phyloP scores from a whole-genome alignment of 2,329 filamentous ascomycete species.

The Arthrocladium fulminans region DNA sequence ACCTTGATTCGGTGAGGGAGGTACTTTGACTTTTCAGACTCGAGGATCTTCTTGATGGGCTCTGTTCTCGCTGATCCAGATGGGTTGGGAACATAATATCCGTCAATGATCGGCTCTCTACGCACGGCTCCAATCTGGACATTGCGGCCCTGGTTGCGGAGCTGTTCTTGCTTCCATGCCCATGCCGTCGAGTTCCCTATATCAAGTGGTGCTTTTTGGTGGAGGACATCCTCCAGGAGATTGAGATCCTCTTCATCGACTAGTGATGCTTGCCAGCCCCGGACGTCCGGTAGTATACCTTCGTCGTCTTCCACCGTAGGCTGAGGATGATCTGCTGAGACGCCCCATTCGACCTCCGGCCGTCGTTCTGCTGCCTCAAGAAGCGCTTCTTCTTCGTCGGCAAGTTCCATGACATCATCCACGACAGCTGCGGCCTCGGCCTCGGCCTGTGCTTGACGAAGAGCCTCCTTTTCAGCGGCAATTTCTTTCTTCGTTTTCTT shows the following conservation, averaged over 20 bases:
- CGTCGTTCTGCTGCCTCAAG: slow-evolving; percentile 27
- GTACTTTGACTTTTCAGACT: slow-evolving; percentile 97
- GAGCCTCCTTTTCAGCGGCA: slow-evolving; percentile 57
- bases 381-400: slow-evolving; percentile 25
- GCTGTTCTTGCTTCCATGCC: slow-evolving; percentile 64
- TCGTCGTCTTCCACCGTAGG: slow-evolving; percentile 60
- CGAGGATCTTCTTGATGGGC: slow-evolving; percentile 88
- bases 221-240: slow-evolving; percentile 45
- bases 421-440: slow-evolving; percentile 37
- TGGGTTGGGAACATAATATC: slow-evolving; percentile 73
- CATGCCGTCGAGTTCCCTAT: slow-evolving; percentile 53
- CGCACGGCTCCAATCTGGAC: slow-evolving; percentile 30
- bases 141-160: slow-evolving; percentile 58
- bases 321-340: slow-evolving; percentile 51
- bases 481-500: slow-evolving; percentile 73
- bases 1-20: slow-evolving; percentile 96
- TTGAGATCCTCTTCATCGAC: slow-evolving; percentile 60
- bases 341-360: slow-evolving; percentile 50
- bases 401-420: slow-evolving; percentile 27
- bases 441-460: slow-evolving; percentile 45
- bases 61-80: slow-evolving; percentile 86
- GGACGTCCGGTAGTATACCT: slow-evolving; percentile 56
- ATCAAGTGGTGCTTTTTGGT: slow-evolving; percentile 37
- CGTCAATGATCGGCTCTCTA: slow-evolving; percentile 39
- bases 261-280: slow-evolving; percentile 59